Conservation (phyloP, 805 yeast species). For the Blastobotrys peoriensis region DNA sequence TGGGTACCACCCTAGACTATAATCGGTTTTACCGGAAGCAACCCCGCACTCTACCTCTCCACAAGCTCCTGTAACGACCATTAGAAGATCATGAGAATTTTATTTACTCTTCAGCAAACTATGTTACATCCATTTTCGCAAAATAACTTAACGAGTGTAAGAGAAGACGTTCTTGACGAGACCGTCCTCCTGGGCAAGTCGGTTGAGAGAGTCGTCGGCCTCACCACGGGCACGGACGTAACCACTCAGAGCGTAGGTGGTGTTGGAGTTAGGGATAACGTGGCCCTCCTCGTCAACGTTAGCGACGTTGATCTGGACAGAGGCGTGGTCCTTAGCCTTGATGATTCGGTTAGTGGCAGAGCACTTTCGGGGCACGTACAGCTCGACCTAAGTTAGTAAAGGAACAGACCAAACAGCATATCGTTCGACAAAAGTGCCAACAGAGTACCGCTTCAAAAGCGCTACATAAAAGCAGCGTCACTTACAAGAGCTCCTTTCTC, state of each 20-base stretch:
- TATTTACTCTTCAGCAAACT: constrained; percentile 2
- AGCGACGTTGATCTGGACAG: constrained; percentile 98
- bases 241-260: constrained; percentile 96
- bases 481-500: constrained; percentile 99
- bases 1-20: not conserved
- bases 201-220: constrained; percentile 98
- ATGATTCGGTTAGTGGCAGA: constrained; percentile 99
- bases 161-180: constrained; percentile 69
- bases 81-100: not conserved
- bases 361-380: constrained; percentile 99
- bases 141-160: constrained; percentile 31
- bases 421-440: constrained; percentile 15
- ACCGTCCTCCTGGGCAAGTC: constrained; percentile 99
- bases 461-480: constrained; percentile 25
- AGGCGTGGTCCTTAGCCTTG: constrained; percentile 99
- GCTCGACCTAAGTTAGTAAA: constrained; percentile 72
- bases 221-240: constrained; percentile 99
- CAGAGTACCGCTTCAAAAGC: not conserved
- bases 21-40: not conserved
- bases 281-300: constrained; percentile 96
- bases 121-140: constrained; percentile 3
- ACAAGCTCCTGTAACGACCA: too few relatives aligned
- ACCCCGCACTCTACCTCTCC: not conserved
- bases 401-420: not conserved
- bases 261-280: constrained; percentile 82